Evolutionary conservation across 208 protist genomes (phyloP), one percentile per base, ranked within the genome.

Genomic region (Sergeia podlipaevii): DNA sequence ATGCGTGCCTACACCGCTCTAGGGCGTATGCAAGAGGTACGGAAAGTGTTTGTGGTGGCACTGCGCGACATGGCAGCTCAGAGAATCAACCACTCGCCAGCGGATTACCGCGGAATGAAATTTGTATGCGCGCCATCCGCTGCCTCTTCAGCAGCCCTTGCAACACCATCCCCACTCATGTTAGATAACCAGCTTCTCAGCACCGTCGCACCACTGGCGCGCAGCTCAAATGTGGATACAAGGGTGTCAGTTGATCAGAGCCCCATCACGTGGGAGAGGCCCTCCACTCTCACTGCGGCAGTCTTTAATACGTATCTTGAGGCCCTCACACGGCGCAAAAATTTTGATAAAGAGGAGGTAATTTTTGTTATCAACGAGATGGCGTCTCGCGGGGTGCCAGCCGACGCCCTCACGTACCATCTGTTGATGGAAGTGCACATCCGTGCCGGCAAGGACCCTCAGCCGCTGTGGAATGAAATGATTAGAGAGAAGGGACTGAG

Each of bases 251-350:
- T n/a, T n/a, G n/a, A n/a, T n/a, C n/a, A n/a, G n/a, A 55, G 29
- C 20, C 4, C 0, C 3, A 44, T 49, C 8, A 7, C 10, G 21
- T 70, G 53, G 47, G 28, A 28, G 18, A 46, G 51, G 17, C 47
- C 50, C 13, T 65, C 65, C 8, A 28, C 65, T 20, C 60, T 71
- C 23, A 70, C 57, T 53, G 49, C 33, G 3, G 24, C 36, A 23
- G 51, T 93, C 54, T 93, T 93, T 63, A 88, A 90, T 50, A 67
- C 65, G 28, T 91, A 91, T 58, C 70, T 93, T 27, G 79, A 89
- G 50, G 70, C 74, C 13, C 61, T 91, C 21, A 89, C 82, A 4
- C 45, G 55, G 28, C 81, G 82, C 0, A 79, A 65, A 24, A 85
- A 84, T 36, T 89, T 74, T 54, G 55, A 76, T n/a, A 34, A 13